Evolutionary conservation across 2,329 filamentous ascomycete genomes (phyloP).

Genomic region (Fusarium tuaranense): DNA sequence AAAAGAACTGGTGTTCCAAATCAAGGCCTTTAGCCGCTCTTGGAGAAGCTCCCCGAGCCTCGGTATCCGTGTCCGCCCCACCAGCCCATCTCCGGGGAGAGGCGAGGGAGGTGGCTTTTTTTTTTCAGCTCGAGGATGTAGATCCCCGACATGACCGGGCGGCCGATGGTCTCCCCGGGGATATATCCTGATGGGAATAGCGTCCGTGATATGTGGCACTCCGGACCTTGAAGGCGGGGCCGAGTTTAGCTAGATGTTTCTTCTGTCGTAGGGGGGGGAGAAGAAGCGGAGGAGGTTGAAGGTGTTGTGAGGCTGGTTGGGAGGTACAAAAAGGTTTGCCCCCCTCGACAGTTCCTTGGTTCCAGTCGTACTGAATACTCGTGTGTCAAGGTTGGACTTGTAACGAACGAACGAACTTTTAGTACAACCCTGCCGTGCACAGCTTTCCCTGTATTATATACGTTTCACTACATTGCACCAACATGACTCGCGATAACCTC

Average conservation of each 20-base stretch:
- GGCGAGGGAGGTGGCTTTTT: background rate
- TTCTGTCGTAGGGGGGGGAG: background rate
- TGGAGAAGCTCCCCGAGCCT: constrained; percentile 17
- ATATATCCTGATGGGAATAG: constrained; percentile 44
- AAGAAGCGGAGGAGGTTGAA: background rate
- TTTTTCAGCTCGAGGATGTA: constrained; percentile 3
- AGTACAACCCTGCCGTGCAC: background rate
- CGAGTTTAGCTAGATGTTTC: background rate
- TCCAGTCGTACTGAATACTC: background rate
- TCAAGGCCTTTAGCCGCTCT: background rate
- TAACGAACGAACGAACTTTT: background rate
- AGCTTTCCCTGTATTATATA: background rate
- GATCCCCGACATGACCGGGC: constrained; percentile 36
- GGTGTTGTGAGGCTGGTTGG: background rate
- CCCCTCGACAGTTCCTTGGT: background rate
- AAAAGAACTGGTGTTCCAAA: background rate
- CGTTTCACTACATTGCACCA: background rate
- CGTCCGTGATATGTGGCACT: constrained; percentile 30
- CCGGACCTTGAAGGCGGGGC: background rate
- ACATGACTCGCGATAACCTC: constrained; percentile 59
- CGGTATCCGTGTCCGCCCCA: constrained; percentile 16
- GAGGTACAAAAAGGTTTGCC: constrained; percentile 1
- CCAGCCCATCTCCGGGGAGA: background rate
- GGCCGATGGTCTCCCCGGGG: constrained; percentile 29
- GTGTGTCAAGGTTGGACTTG: background rate